Base-by-base conservation (phyloP, 78 protist species). In the Monosiga brevicollis region DNA sequence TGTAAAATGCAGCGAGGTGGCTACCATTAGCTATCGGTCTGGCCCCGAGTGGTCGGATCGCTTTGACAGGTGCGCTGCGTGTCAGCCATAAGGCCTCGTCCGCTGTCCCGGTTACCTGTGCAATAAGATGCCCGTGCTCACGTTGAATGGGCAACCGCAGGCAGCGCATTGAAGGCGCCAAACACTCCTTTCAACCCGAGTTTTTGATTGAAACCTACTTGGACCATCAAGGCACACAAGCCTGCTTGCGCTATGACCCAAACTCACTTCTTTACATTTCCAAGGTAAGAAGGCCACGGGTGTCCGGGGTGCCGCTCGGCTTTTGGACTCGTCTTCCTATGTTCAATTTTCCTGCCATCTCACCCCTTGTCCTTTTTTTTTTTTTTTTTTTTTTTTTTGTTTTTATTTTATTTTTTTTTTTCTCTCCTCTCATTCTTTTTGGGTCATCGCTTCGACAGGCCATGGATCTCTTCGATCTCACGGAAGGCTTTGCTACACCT, bases 21-120 rank as follows among this genome's bases (percentile, higher is more conserved):
- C 82, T 1, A 84, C 83, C 34, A 84, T 88, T 26, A 73, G 72
- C 42, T 88, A 88, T 77, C 83, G 91, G 1, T 36, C 72, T 10
- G 89, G 89, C 25, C 89, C 89, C 34, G 89, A 87, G 76, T 87
- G 89, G 89, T 76, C 73, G 78, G 1, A 42, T 37, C 49, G 89
- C 42, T 87, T 87, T 40, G 76, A 42, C 36, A 39, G 75, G 43
- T 25, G 62, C 15, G 73, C 62, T 49, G 62, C 62, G 6, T 49
- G 62, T 49, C n/a, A n/a, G n/a, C n/a, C n/a, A n/a, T n/a, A n/a
- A n/a, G n/a, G n/a, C n/a, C n/a, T n/a, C n/a, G n/a, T n/a, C n/a
- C n/a, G n/a, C n/a, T n/a, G n/a, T n/a, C n/a, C 29, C 15, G 62
- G 62, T 6, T 49, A 15, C 15, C 29, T 6, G 62, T 49, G 15